phyloP scores from a whole-genome alignment of 2,329 filamentous ascomycete genomes.

The Penicillium sp. region DNA sequence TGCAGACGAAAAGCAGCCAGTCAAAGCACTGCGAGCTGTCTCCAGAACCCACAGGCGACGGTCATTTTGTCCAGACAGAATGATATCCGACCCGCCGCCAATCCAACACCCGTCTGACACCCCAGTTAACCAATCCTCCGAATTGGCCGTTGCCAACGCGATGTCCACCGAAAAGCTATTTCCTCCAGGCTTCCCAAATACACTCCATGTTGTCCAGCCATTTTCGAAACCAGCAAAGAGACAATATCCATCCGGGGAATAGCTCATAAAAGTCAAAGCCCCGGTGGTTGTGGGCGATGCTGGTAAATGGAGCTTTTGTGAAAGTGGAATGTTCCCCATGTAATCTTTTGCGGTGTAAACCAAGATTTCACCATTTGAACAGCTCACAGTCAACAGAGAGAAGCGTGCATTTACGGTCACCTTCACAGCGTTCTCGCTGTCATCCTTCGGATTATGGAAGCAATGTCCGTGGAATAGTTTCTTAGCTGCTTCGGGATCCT shows the following conservation, averaged over 20 bases:
- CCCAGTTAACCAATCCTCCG: slow-evolving; percentile 81
- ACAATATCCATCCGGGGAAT: slow-evolving; percentile 95
- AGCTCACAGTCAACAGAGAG: slow-evolving; percentile 86
- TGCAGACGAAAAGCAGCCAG: slow-evolving; percentile 84
- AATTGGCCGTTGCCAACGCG: slow-evolving; percentile 63
- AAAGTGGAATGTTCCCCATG: slow-evolving; percentile 83
- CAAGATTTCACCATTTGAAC: slow-evolving; percentile 72
- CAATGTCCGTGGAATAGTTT: slow-evolving; percentile 85
- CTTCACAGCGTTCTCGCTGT: slow-evolving; percentile 63
- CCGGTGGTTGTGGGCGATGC: slow-evolving; percentile 69
- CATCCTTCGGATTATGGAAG: slow-evolving; percentile 71
- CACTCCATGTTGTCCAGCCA: slow-evolving; percentile 96
- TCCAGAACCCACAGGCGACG: slow-evolving; percentile 84
- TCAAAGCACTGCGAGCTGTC: slow-evolving; percentile 90
- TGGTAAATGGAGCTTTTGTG: slow-evolving; percentile 72
- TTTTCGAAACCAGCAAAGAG: slow-evolving; percentile 89
- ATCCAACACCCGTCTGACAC: slow-evolving; percentile 80
- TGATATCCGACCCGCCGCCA: slow-evolving; percentile 79
- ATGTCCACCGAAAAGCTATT: slow-evolving; percentile 76
- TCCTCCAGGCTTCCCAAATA: slow-evolving; percentile 87
- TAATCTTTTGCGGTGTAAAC: slow-evolving; percentile 96
- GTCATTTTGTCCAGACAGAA: slow-evolving; percentile 69
- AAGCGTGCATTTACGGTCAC: slow-evolving; percentile 92
- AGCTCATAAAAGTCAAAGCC: slow-evolving; percentile 69
- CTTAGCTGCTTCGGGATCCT: slow-evolving; percentile 53